These are phyloP conservation scores for Darksidea phi DNA, from an alignment of 495 filamentous ascomycete species.

Conservation along the genomic window DNA sequence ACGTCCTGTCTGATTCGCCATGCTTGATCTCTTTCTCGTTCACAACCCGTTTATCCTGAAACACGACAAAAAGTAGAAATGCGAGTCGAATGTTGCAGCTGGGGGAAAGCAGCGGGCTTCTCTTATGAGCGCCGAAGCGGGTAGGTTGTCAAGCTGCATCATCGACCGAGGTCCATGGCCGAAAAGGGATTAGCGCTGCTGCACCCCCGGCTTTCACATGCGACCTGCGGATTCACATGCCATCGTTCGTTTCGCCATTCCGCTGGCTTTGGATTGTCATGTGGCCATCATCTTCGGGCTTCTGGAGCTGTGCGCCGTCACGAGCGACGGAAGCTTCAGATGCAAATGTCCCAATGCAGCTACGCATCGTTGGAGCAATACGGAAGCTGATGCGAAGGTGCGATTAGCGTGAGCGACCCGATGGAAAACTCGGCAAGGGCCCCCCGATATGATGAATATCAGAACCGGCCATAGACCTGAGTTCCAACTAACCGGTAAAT, in stretches of 20 bases:
- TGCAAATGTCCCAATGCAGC: no score
- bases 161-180: conserved; percentile 8
- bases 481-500: no score
- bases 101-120: background rate
- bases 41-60: background rate
- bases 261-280: conserved; percentile 17
- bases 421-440: no score
- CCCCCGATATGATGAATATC: no score
- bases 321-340: no score
- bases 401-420: no score
- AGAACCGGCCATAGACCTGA: no score
- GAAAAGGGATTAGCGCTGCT: background rate
- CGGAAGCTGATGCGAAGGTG: no score
- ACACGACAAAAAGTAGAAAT: background rate
- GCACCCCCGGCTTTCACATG: conserved; percentile 29
- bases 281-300: background rate
- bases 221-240: conserved; percentile 8
- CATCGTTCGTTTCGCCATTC: background rate
- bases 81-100: background rate
- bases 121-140: conserved; percentile 12
- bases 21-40: conserved; percentile 10
- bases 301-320: no score
- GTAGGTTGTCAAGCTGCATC: background rate
- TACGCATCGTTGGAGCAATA: no score
- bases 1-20: conserved; percentile 42